Base-by-base conservation (phyloP, 345 rosid species). In the Conringia planisiliqua region DNA sequence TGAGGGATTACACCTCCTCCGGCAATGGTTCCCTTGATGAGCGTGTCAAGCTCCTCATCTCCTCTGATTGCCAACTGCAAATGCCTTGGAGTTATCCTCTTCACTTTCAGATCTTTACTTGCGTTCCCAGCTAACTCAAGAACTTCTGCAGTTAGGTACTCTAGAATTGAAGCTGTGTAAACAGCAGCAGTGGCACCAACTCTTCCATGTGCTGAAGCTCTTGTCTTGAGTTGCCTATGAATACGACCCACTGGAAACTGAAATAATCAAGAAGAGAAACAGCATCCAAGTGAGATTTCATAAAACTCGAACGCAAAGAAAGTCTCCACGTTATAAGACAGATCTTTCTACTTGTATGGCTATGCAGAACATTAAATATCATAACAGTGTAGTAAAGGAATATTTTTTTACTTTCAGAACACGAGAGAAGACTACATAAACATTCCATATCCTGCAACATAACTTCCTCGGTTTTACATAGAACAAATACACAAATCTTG, bases 111-210 rank as follows among this genome's bases (percentile, higher is more conserved):
- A 80, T 89, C 94, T 70, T 89, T 89, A 83, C 95, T 89, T 0
- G 91, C 91, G 1, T 89, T 89, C 16, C 95, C 91, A 29, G 95
- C 91, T 20, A 87, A 68, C 77, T 89, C 95, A 14, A 89, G 90
- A 77, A 89, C 92, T 75, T 89, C 95, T 3, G 95, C 95, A 27
- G 95, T 89, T 62, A 89, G 79, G 66, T 87, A 89, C 68, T 89
- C 95, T 0, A 89, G 88, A 63, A 89, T 89, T 3, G 95, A 87
- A 33, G 92, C 95, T 38, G 84, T 70, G 85, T 89, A 89, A 4
- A 89, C 92, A 18, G 95, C 92, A n/a, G 95, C 95, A 12, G 90
- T 89, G n/a, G 92, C 92, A 14, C 95, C 95, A 11, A 89, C 95
- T 5, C 95, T 77, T 33, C 95, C 95, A 40, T 87, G 76, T 3